phyloP scores from a whole-genome alignment of 345 rosid species.

The Triadica sebifera region DNA sequence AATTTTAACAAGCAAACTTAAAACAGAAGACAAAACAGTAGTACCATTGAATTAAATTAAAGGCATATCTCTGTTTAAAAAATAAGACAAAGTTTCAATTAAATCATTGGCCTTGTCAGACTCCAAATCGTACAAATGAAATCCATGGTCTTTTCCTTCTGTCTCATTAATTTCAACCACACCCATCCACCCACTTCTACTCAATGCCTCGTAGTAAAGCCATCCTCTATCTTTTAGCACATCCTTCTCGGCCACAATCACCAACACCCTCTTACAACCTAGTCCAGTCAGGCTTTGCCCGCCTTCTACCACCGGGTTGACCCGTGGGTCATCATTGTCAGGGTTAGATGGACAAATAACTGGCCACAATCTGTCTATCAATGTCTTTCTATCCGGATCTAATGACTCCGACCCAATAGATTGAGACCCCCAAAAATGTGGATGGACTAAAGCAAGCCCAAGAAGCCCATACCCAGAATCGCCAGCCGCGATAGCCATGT shows the following conservation, averaged over 20 bases:
- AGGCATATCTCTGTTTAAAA: conserved; percentile 34
- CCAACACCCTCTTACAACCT: conserved; percentile 20
- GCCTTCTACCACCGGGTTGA: conserved; percentile 14
- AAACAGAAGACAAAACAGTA: too few relatives aligned
- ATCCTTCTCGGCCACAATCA: conserved; percentile 23
- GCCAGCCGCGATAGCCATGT: conserved; percentile 19
- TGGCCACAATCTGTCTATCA: conserved; percentile 42
- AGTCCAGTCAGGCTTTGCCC: conserved; percentile 5
- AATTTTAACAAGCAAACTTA: background rate
- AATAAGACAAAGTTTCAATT: conserved; percentile 38
- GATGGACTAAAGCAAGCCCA: conserved; percentile 22
- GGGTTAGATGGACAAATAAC: conserved; percentile 41
- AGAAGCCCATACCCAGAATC: background rate
- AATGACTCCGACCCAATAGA: conserved; percentile 5
- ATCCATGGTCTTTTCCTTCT: too few relatives aligned
- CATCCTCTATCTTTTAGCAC: too few relatives aligned
- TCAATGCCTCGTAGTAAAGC: conserved; percentile 20
- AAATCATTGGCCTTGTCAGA: too few relatives aligned
- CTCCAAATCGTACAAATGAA: too few relatives aligned
- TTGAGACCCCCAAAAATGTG: conserved; percentile 18
- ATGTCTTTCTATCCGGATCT: conserved; percentile 26
- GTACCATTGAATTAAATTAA: too few relatives aligned
- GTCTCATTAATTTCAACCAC: too few relatives aligned
- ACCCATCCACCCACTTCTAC: too few relatives aligned
- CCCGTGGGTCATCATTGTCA: conserved; percentile 30